Base-by-base conservation (phyloP, 768 basidiomycete species). In the Termitomyces sp. region DNA sequence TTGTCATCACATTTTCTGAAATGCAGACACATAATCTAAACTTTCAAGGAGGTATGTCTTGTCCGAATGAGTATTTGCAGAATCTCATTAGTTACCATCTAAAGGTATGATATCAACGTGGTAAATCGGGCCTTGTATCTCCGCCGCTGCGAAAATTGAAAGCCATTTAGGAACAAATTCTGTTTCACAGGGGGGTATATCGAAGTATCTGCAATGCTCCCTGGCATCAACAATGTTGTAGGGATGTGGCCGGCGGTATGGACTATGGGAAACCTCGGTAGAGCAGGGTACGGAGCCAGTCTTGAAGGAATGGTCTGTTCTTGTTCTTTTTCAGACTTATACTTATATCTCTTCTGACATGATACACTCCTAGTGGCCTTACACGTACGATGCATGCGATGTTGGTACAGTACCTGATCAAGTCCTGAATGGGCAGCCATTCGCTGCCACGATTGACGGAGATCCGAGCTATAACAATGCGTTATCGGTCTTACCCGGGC, bases 211-310 rank as follows among this genome's bases (percentile, higher is more conserved):
- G 83, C 86, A 22, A 77, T 78, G 24, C 75, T 89, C 16, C 87
- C 87, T 33, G 88, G 85, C 18, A 69, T 75, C 40, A 82, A 79
- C 64, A 82, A 84, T 62, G 77, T 90, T 43, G 77, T 81, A 18
- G 84, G 81, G 57, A 70, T 80, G 78, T 91, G 88, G 90, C 90
- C 90, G 33, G 88, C 87, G 53, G 75, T 84, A 3, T 92, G 91
- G 90, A 85, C 87, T 42, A 86, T 74, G 81, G 83, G 80, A 64
- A 70, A 83, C 74, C 78, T 85, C 66, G 67, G 83, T 43, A 80
- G 92, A 50, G 89, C 88, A 22, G 92, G 92, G 16, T 94, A 87
- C 61, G 92, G 92, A 63, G 89, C 90, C n/a, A 78, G 81, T 50
- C 77, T 90, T 0, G 92, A 94, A 50, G 92, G 92, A 64, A 80